phyloP scores from a whole-genome alignment of 139 green algal genomes.

The Chlamydomonas sphaeroides region DNA sequence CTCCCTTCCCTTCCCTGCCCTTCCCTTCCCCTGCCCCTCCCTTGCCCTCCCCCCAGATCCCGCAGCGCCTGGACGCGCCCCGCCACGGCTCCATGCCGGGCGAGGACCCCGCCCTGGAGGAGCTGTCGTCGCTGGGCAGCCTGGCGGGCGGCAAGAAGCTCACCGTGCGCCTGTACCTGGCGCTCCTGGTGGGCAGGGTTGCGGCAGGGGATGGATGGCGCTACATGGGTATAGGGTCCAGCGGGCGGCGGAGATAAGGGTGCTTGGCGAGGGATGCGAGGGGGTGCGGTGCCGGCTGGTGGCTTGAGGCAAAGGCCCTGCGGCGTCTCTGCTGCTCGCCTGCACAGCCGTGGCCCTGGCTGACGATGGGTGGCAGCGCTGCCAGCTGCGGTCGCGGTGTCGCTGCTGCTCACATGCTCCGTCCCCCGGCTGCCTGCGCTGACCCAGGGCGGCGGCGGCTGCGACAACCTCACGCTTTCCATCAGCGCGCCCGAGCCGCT shows the following conservation, averaged over 20 bases:
- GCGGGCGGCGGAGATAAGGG: too few species aligned
- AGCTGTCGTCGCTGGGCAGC: not conserved
- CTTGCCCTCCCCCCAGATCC: not conserved
- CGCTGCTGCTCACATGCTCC: too few species aligned
- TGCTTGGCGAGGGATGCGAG: too few species aligned
- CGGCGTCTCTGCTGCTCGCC: too few species aligned
- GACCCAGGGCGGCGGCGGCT: not conserved
- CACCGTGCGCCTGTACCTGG: constrained; percentile 33
- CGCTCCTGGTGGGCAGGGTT: constrained; percentile 7
- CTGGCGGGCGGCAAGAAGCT: not conserved
- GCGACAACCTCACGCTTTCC: constrained; percentile 11
- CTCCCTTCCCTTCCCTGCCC: not conserved
- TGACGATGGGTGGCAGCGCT: too few species aligned
- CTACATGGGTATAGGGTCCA: too few species aligned
- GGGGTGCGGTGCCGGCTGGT: too few species aligned
- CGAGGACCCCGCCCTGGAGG: not conserved
- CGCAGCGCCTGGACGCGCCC: constrained; percentile 26
- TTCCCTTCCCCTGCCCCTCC: not conserved
- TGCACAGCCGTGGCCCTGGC: too few species aligned
- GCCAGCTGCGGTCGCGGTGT: too few species aligned
- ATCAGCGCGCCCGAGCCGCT: constrained; percentile 24
- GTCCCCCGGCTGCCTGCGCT: not conserved
- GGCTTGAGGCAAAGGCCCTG: too few species aligned
- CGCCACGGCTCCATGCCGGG: not conserved
- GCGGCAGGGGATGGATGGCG: too few species aligned